These are phyloP conservation scores for Chaetoceros tenuissimus DNA, from an alignment of 108 stramenopile genomes.

Conservation along the genomic window DNA sequence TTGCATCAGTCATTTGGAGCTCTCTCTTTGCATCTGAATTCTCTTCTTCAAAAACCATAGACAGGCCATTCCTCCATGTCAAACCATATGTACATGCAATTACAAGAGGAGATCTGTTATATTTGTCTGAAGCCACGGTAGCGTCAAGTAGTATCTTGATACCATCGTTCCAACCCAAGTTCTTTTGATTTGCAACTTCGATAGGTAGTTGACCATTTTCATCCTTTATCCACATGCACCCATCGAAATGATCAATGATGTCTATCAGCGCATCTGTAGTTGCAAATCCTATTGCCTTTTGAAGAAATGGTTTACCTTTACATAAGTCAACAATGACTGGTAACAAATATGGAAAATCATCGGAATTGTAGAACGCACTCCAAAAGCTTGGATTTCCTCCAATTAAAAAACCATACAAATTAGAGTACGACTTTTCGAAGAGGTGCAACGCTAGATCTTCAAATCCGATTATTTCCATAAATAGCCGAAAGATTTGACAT, in stretches of 20 bases:
- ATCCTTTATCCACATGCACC: neutral
- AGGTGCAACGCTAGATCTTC: too few relatives aligned
- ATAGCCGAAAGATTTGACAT: neutral
- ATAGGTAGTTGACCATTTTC: neutral
- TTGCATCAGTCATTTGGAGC: neutral
- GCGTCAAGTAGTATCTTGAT: neutral
- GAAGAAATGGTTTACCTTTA: neutral
- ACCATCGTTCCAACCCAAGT: neutral
- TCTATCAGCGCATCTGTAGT: neutral
- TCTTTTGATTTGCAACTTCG: neutral
- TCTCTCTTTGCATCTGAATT: neutral
- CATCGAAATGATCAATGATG: neutral
- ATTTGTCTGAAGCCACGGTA: neutral
- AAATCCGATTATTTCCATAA: neutral
- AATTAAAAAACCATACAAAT: neutral
- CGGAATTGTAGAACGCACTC: neutral
- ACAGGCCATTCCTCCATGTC: neutral
- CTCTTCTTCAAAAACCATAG: neutral
- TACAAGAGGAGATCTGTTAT: neutral
- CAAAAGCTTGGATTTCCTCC: neutral
- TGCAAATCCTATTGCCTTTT: neutral
- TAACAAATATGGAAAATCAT: neutral
- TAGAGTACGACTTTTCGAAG: neutral
- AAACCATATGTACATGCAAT: neutral
- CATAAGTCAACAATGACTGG: neutral